Base-by-base conservation (phyloP, 306 rosid genomes). In the Biancaea sappan region DNA sequence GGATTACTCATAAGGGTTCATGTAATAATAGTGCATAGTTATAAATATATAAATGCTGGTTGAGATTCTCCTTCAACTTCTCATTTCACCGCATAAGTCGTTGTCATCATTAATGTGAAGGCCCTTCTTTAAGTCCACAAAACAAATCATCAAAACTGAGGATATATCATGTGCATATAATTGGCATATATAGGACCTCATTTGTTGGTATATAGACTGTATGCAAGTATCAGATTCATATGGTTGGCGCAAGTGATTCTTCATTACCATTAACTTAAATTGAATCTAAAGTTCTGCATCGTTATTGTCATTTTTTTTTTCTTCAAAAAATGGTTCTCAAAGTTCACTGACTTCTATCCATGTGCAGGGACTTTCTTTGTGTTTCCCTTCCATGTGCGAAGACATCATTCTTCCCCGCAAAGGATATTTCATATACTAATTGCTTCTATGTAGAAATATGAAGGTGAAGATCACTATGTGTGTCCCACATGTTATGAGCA, bases 401-500 rank as follows among this genome's bases (percentile, higher is more conserved):
- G 67, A 76, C 70, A 80, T 84, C 63, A 84, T 84, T 76, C 66
- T 53, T 47, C 46, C 77, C 65, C 77, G 54, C 73, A 79, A 78
- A 79, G 60, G 31, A n/a, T n/a, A 75, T 69, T 76, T 73, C 18
- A 5, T 2, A 63, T 22, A 71, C 72, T 58, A 51, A 68, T 73
- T 31, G 56, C 24, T 25, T 18, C 61, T 26, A 73, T 21, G 64
- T 9, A 74, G 31, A 29, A 29, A 16, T 41, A 78, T 41, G 66
- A 63, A 29, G 78, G 81, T 65, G 78, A 79, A 71, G 73, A 67
- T 83, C 80, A 75, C 76, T 71, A 26, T 51, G 80, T 50, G 47
- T 66, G 52, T 71, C 83, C 79, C 83, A 66, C 85, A 78, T 75
- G 83, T 16, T 69, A n/a, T 25, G 70, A 63, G 69, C 73, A 69